Percentiles rank a stretch among this genome's conserved stretches.
phyloP scores from a whole-genome alignment of 176 grass and related monocot genomes.

The Oryza punctata region DNA sequence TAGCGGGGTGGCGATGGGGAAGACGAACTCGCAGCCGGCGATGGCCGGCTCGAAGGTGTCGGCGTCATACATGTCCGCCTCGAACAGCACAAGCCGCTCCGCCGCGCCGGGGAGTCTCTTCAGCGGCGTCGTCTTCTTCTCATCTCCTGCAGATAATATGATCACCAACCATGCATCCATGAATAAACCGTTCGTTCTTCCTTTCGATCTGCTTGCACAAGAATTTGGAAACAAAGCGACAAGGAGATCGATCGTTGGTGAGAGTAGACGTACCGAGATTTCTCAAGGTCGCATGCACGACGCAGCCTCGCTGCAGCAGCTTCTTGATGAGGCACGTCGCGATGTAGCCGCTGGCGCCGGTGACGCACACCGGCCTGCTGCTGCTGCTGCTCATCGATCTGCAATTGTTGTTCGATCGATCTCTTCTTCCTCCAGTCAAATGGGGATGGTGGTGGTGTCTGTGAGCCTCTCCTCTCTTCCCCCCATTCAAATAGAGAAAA shows the following conservation, averaged over 20 bases:
- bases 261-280: conserved; percentile 2
- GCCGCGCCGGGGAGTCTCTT: conserved; percentile 47
- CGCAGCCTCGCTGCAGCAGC: conserved; percentile 24
- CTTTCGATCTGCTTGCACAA: not conserved
- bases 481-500: no score
- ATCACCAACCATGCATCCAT: no score
- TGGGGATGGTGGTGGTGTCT: no score
- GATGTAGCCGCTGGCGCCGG: conserved; percentile 36
- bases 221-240: not conserved
- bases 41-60: conserved; percentile 58
- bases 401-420: no score
- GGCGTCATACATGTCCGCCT: conserved; percentile 62
- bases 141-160: conserved; percentile 32
- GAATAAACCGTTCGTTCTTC: no score
- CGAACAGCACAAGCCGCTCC: conserved; percentile 54
- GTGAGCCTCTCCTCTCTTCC: no score
- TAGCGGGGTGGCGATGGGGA: conserved; percentile 44
- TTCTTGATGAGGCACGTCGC: conserved; percentile 40
- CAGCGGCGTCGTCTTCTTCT: conserved; percentile 46
- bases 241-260: no score
- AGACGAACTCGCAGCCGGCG: conserved; percentile 62
- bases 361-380: conserved; percentile 9
- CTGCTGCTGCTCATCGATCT: not conserved
- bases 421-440: not conserved
- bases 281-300: conserved; percentile 29